These are phyloP conservation scores for Salvia splendens DNA, from an alignment of 257 asterid species.

Conservation along the genomic window DNA sequence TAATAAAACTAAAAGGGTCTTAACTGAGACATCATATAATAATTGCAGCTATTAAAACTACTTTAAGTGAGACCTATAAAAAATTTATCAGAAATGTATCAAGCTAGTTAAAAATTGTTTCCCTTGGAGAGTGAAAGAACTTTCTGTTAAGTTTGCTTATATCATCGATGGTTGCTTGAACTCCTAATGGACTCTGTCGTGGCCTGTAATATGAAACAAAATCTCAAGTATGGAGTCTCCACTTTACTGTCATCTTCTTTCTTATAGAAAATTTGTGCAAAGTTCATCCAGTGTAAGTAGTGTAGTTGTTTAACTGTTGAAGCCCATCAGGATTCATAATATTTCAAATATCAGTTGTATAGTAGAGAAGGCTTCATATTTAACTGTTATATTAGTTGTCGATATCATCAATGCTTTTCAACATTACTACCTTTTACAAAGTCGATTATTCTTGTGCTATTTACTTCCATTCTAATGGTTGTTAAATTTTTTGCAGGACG, in stretches of 20 bases:
- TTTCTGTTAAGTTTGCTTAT: neutral
- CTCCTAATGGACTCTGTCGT: slow-evolving; percentile 7
- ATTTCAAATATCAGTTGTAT: slow-evolving; percentile 24
- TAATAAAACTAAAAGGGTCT: neutral
- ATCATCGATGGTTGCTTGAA: slow-evolving; percentile 11
- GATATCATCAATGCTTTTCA: slow-evolving; percentile 9
- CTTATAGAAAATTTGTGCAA: neutral
- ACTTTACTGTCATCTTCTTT: slow-evolving; percentile 8
- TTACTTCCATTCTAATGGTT: slow-evolving; percentile 29
- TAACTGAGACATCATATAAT: neutral
- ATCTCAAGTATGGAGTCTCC: neutral
- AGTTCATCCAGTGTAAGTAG: slow-evolving; percentile 13
- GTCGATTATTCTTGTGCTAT: slow-evolving; percentile 14
- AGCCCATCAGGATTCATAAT: neutral
- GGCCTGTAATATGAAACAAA: slow-evolving; percentile 4
- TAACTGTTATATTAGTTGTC: slow-evolving; percentile 7
- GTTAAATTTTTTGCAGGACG: slow-evolving; percentile 56
- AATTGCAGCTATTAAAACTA: neutral
- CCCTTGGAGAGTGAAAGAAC: neutral
- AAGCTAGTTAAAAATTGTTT: neutral
- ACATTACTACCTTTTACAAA: slow-evolving; percentile 2
- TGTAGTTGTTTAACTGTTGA: neutral
- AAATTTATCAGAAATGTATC: neutral
- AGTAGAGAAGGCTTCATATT: slow-evolving; percentile 19
- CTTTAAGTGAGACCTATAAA: neutral